Conservation (phyloP, 139 green algal species). For the Bryopsis sp. region DNA sequence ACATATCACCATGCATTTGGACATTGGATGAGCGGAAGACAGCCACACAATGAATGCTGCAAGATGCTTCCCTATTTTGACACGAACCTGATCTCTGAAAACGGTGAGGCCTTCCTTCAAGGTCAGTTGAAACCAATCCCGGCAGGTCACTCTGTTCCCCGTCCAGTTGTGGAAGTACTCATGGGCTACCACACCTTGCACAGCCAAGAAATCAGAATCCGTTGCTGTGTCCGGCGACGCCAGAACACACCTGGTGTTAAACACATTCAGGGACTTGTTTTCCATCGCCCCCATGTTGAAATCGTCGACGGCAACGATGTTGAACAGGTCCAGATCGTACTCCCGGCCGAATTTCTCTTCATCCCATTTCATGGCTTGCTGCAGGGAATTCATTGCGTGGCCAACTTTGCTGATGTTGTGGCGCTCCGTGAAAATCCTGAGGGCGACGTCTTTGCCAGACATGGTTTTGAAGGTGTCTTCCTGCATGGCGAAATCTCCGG, state of each 20-base stretch:
- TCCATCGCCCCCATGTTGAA: conserved; percentile 96
- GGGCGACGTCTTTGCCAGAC: conserved; percentile 60
- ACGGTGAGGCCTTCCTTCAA: conserved; percentile 98
- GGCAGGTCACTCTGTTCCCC: conserved; percentile 66
- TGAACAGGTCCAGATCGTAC: conserved; percentile 94
- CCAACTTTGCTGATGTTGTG: conserved; percentile 55
- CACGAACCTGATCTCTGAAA: conserved; percentile 65
- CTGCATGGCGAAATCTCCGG: conserved; percentile 72
- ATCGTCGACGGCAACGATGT: conserved; percentile 87
- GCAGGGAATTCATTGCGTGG: conserved; percentile 83
- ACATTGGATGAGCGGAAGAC: no score
- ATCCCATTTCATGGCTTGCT: conserved; percentile 85
- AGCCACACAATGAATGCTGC: no score
- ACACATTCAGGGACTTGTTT: conserved; percentile 97
- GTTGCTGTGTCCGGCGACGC: conserved; percentile 83
- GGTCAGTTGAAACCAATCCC: conserved; percentile 97
- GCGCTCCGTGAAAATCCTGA: conserved; percentile 75
- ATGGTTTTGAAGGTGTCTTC: conserved; percentile 78
- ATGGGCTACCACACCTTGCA: conserved; percentile 83
- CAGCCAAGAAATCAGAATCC: conserved; percentile 82
- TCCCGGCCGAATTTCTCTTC: conserved; percentile 76
- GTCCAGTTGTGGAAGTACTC: conserved; percentile 98
- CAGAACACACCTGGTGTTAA: conserved; percentile 66
- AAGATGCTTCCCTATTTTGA: no score
- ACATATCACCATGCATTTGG: no score